Base-by-base conservation (phyloP, 225 moss, liverwort and hornwort genomes). In the Asterella californica region DNA sequence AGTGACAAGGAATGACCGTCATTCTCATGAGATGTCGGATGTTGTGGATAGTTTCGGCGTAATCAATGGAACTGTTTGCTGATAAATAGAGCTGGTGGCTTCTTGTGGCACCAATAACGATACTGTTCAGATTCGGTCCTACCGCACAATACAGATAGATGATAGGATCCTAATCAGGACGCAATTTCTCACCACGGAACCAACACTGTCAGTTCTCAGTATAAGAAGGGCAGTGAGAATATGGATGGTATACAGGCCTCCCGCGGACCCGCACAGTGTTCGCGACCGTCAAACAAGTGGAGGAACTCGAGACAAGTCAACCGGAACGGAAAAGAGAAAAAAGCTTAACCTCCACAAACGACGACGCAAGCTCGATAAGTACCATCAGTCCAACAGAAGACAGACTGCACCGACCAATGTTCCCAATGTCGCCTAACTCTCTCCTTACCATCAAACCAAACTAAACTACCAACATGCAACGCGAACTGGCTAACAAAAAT, bases 1-100 rank as follows among this genome's bases (percentile, higher is more conserved):
- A 47, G 4, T 65, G 49, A 49, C 84, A 29, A 21, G 72, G 24
- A 36, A 65, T 64, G 63, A 34, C 14, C 42, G 70, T 57, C 83
- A 84, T 84, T 7, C 36, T 83, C 54, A 34, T 17, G 54, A 49
- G 50, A 50, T 49, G 52, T 17, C 47, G 70, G 29, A 3, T 2
- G 49, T n/a, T 49, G 48, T 27, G 48, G 48, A 48, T 4, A 48
- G 49, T 49, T 7, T 52, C 30, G 50, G 9, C 29, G 6, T 9
- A 27, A 52, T 42, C 49, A 73, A 27, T 50, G 30, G 9, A 19
- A 27, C 22, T 15, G 30, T 46, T 73, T 52, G 73, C 17, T 73
- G 29, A 73, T 73, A 11, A 27, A 30, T 70, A 9, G 24, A 70
- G 24, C 7, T 15, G 10, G 48, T 12, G 3, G n/a, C 47, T 52